phyloP scores from a whole-genome alignment of 2,329 filamentous ascomycete genomes.

The Colletotrichum australisinense region DNA sequence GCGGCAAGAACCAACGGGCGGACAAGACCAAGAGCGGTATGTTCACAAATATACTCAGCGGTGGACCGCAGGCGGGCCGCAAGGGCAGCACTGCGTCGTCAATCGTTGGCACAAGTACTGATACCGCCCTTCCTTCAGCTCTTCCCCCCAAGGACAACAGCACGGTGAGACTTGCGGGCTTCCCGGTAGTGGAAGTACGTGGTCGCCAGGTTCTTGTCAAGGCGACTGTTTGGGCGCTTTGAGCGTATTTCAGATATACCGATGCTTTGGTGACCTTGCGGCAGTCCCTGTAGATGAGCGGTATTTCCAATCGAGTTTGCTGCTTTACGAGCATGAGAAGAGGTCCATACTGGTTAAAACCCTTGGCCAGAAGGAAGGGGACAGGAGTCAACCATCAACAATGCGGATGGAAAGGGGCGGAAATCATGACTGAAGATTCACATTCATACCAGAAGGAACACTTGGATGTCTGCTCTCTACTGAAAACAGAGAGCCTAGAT shows the following conservation, averaged over 20 bases:
- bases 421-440: slow-evolving; percentile 34
- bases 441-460: slow-evolving; percentile 28
- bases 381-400: slow-evolving; percentile 3
- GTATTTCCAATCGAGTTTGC: not conserved
- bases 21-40: slow-evolving; percentile 63
- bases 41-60: slow-evolving; percentile 42
- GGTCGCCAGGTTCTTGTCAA: slow-evolving; percentile 81
- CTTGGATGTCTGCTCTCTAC: slow-evolving; percentile 23
- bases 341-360: not conserved
- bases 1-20: slow-evolving; percentile 49
- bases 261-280: slow-evolving; percentile 1
- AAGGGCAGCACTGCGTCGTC: slow-evolving; percentile 48
- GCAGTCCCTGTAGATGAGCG: slow-evolving; percentile 2
- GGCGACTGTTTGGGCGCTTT: slow-evolving; percentile 77
- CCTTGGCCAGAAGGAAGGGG: slow-evolving; percentile 8
- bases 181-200: slow-evolving; percentile 79
- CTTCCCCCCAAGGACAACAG: slow-evolving; percentile 57
- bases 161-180: slow-evolving; percentile 80
- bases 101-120: slow-evolving; percentile 47
- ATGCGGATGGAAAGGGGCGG: slow-evolving; percentile 11
- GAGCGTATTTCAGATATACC: slow-evolving; percentile 15
- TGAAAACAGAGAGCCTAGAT: slow-evolving; percentile 9
- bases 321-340: not conserved
- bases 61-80: slow-evolving; percentile 37
- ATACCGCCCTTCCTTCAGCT: slow-evolving; percentile 51